A percentile compares a stretch with the other conserved stretches of the same genome.
Conservation (phyloP, 805 yeast species). For the Kodamaea neixiangensis region DNA sequence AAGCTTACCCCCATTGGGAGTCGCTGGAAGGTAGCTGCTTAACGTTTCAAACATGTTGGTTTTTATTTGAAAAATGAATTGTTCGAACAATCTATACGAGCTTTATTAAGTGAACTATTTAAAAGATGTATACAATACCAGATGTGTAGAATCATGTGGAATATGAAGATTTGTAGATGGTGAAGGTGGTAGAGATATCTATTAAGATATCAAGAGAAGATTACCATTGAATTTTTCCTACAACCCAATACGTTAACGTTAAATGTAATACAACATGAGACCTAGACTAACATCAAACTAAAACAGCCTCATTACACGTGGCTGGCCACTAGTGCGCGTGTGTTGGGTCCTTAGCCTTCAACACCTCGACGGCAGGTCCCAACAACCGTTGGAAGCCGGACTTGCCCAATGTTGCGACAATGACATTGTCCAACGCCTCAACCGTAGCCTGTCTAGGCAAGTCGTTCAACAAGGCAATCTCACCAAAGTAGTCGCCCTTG, state of each 20-base stretch:
- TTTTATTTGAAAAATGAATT: neutral
- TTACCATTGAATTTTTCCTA: no score
- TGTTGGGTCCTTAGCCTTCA: constrained; percentile 86
- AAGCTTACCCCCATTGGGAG: constrained; percentile 31
- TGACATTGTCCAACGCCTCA: constrained; percentile 68
- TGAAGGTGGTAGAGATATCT: no score
- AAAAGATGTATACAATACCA: neutral
- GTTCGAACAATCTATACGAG: no score
- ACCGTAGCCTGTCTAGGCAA: constrained; percentile 94
- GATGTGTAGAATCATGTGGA: neutral
- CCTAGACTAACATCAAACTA: neutral
- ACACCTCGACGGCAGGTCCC: constrained; percentile 91
- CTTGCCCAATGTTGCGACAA: constrained; percentile 90
- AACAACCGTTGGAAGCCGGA: constrained; percentile 90
- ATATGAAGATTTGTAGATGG: no score
- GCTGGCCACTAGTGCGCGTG: constrained; percentile 2
- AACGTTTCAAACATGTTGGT: constrained; percentile 6
- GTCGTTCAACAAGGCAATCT: constrained; percentile 88
- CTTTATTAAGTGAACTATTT: no score
- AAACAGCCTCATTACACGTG: neutral
- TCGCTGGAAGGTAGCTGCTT: constrained; percentile 13
- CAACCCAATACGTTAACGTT: neutral
- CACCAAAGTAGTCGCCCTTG: constrained; percentile 95
- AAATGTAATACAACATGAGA: neutral
- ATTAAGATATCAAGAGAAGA: no score